Conservation (phyloP, 805 yeast genomes). For the Starmerella potacharoeniae region DNA sequence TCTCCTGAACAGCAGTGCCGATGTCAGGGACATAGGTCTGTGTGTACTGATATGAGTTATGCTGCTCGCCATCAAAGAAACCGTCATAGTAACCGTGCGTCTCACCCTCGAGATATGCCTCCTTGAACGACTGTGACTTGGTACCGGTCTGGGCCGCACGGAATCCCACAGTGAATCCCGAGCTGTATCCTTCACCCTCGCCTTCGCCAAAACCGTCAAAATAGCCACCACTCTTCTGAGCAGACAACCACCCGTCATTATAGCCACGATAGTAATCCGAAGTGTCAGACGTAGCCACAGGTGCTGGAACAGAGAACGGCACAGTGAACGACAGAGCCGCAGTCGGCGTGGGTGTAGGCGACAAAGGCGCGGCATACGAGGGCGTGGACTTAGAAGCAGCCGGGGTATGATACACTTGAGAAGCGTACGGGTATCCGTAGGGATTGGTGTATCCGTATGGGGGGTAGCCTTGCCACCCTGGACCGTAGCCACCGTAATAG, state of each 20-base stretch:
- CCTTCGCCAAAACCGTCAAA: slow-evolving; percentile 8
- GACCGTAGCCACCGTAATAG: not conserved
- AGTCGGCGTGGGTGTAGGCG: not conserved
- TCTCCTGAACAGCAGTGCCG: not conserved
- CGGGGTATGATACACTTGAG: not conserved
- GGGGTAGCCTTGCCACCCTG: not conserved
- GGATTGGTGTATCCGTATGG: not conserved
- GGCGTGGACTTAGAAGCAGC: not conserved
- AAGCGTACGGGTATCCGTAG: not conserved
- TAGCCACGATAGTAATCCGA: slow-evolving; percentile 1
- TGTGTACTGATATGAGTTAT: not conserved
- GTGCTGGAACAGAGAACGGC: not conserved
- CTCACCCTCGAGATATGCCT: slow-evolving; percentile 13
- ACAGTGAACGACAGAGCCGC: not conserved
- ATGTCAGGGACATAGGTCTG: slow-evolving; percentile 9
- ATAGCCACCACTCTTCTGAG: not conserved
- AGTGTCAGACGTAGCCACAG: not conserved
- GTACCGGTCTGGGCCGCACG: slow-evolving; percentile 11
- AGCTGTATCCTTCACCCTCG: slow-evolving; percentile 11
- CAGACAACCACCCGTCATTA: not conserved
- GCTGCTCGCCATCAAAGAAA: slow-evolving; percentile 16
- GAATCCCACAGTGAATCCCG: slow-evolving; percentile 16
- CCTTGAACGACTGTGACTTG: not conserved
- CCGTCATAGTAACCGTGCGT: slow-evolving; percentile 14
- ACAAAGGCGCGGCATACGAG: not conserved